phyloP scores from a whole-genome alignment of 768 basidiomycete species.

The Sarcodon aspratus region DNA sequence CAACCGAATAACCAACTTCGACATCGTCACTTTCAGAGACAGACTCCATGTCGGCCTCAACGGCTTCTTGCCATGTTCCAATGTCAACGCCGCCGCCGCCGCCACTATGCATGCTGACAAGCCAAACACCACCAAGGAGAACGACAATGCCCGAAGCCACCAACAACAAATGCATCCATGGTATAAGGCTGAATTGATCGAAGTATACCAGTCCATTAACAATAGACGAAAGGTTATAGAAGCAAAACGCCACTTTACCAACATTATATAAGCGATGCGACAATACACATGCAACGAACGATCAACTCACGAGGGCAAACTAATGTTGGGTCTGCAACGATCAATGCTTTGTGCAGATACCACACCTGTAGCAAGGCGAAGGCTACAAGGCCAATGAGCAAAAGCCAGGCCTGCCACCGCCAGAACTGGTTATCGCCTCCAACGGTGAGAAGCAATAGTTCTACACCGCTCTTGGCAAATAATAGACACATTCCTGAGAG shows the following conservation, averaged over 20 bases:
- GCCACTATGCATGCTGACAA: slow-evolving; percentile 69
- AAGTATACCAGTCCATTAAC: slow-evolving; percentile 86
- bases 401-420: slow-evolving; percentile 76
- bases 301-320: slow-evolving; percentile 68
- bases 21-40: slow-evolving; percentile 1
- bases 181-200: slow-evolving; percentile 68
- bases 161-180: slow-evolving; percentile 56
- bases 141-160: slow-evolving; percentile 69
- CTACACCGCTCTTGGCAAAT: slow-evolving; percentile 90
- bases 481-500: slow-evolving; percentile 87
- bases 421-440: slow-evolving; percentile 72
- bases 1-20: neutral
- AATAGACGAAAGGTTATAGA: slow-evolving; percentile 90
- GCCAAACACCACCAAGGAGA: slow-evolving; percentile 82
- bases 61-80: slow-evolving; percentile 29
- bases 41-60: slow-evolving; percentile 6
- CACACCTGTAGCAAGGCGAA: slow-evolving; percentile 78
- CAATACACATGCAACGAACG: neutral
- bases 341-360: slow-evolving; percentile 73
- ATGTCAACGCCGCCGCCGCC: slow-evolving; percentile 38
- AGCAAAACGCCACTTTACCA: slow-evolving; percentile 74
- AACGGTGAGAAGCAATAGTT: slow-evolving; percentile 72
- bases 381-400: slow-evolving; percentile 56
- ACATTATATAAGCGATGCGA: slow-evolving; percentile 6
- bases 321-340: slow-evolving; percentile 74